phyloP scores from a whole-genome alignment of 2,329 filamentous ascomycete species.

The Pseudocercospora macadamiae region DNA sequence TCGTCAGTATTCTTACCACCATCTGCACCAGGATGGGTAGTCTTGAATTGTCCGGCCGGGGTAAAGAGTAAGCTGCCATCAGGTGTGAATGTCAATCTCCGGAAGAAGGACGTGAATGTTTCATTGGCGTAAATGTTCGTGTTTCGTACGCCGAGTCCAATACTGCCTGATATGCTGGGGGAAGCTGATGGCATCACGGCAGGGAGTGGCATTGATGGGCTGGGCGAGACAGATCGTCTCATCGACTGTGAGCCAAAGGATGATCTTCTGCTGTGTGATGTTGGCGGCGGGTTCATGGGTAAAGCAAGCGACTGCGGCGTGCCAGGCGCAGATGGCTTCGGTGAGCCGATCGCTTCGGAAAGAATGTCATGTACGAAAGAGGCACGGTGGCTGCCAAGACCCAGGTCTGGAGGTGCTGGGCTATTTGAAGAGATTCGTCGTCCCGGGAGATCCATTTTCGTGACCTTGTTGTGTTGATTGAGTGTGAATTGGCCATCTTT shows the following conservation, averaged over 20 bases:
- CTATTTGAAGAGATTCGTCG: conserved; percentile 89
- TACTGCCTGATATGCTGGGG: conserved; percentile 71
- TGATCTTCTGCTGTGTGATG: conserved; percentile 90
- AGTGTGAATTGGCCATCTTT: conserved; percentile 96
- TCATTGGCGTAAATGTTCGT: conserved; percentile 94
- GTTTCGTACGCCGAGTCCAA: conserved; percentile 69
- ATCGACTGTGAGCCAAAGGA: conserved; percentile 79
- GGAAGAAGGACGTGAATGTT: conserved; percentile 95
- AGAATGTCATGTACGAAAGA: conserved; percentile 63
- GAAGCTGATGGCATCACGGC: conserved; percentile 95
- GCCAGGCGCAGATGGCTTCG: conserved; percentile 85
- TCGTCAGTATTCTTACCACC: conserved; percentile 81
- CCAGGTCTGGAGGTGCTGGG: conserved; percentile 84
- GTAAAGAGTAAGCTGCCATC: conserved; percentile 94
- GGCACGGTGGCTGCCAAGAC: conserved; percentile 53
- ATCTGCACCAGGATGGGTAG: conserved; percentile 67
- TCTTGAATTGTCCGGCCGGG: conserved; percentile 92
- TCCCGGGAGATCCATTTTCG: conserved; percentile 90
- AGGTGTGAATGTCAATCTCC: conserved; percentile 88
- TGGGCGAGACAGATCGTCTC: conserved; percentile 81
- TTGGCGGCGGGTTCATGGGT: conserved; percentile 94
- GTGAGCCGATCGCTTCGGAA: conserved; percentile 70
- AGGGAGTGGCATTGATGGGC: conserved; percentile 88
- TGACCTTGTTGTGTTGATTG: conserved; percentile 75
- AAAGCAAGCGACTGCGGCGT: conserved; percentile 87